Percentiles rank a stretch among this genome's conserved stretches.
Conservation (phyloP, 2,329 filamentous ascomycete genomes). For the Coccinonectria pachysandricola region DNA sequence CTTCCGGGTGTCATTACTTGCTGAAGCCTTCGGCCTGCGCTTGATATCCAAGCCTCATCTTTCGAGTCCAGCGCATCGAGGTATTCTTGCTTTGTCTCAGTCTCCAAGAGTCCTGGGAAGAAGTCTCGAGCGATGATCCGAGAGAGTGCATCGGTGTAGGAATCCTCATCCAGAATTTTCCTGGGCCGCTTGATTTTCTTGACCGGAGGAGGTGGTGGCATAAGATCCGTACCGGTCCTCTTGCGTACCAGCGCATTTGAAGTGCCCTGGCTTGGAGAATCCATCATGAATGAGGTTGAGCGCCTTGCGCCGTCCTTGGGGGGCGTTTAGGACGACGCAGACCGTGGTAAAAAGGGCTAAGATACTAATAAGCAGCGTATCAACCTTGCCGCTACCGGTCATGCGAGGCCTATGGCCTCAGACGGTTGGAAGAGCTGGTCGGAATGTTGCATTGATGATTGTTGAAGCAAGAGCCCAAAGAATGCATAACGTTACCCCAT, state of each 20-base stretch:
- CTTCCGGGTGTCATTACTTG: conserved; percentile 76
- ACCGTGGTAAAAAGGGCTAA: too few species aligned
- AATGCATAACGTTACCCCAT: too few species aligned
- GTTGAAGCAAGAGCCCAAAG: too few species aligned
- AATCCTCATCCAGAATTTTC: conserved; percentile 84
- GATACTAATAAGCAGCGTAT: too few species aligned
- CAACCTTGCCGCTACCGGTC: too few species aligned
- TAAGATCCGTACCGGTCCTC: conserved; percentile 57
- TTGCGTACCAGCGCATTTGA: conserved; percentile 58
- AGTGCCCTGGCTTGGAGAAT: conserved; percentile 15
- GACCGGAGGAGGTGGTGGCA: conserved; percentile 74
- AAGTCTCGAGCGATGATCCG: conserved; percentile 95
- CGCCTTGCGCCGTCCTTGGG: too few species aligned
- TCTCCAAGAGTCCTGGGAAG: conserved; percentile 83
- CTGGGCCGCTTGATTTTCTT: conserved; percentile 90
- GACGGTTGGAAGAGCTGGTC: too few species aligned
- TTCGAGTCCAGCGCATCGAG: conserved; percentile 82
- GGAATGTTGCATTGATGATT: too few species aligned
- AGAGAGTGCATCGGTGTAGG: conserved; percentile 81
- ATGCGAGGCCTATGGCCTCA: too few species aligned
- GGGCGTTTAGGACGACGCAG: too few species aligned
- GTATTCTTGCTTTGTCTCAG: conserved; percentile 82
- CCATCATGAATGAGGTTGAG: conserved; percentile 32
- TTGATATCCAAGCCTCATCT: conserved; percentile 76
- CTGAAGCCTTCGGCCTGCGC: conserved; percentile 59